Conservation (phyloP, 106 monocot species). For the Agapanthus africanus region DNA sequence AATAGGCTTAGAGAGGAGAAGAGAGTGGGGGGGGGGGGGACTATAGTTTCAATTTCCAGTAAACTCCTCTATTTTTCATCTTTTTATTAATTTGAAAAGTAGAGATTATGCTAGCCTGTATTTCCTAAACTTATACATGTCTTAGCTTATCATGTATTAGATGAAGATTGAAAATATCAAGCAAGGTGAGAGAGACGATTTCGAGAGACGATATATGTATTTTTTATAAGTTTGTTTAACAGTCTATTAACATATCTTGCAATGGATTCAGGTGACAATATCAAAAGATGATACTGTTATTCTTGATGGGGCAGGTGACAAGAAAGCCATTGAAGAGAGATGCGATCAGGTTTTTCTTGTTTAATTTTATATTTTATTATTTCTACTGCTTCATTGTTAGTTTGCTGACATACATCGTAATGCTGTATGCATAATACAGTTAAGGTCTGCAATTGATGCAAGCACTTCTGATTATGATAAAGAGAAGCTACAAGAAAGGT, state of each 20-base stretch:
- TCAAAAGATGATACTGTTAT: constrained; percentile 96
- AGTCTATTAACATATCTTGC: neutral
- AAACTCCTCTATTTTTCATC: neutral
- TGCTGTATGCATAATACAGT: constrained; percentile 26
- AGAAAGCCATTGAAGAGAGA: constrained; percentile 92
- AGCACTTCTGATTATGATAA: constrained; percentile 72
- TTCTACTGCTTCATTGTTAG: neutral
- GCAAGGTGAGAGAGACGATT: too few relatives aligned
- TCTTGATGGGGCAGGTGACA: constrained; percentile 95
- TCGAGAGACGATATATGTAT: neutral
- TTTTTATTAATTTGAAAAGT: neutral
- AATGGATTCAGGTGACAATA: constrained; percentile 33
- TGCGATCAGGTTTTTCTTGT: constrained; percentile 59
- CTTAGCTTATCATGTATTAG: too few relatives aligned
- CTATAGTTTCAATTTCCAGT: too few relatives aligned
- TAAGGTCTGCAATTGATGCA: constrained; percentile 50
- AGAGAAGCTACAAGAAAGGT: constrained; percentile 65
- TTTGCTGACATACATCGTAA: too few relatives aligned
- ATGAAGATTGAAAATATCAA: too few relatives aligned
- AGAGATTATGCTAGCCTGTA: neutral
- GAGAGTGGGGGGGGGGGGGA: too few relatives aligned
- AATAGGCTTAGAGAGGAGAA: too few relatives aligned
- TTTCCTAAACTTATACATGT: too few relatives aligned
- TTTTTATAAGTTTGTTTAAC: neutral
- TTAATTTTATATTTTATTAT: neutral